A percentile compares a stretch with the other conserved stretches of the same genome.
Conservation (phyloP, 2,329 filamentous ascomycete genomes). For the Penicillium aurantiogriseum region DNA sequence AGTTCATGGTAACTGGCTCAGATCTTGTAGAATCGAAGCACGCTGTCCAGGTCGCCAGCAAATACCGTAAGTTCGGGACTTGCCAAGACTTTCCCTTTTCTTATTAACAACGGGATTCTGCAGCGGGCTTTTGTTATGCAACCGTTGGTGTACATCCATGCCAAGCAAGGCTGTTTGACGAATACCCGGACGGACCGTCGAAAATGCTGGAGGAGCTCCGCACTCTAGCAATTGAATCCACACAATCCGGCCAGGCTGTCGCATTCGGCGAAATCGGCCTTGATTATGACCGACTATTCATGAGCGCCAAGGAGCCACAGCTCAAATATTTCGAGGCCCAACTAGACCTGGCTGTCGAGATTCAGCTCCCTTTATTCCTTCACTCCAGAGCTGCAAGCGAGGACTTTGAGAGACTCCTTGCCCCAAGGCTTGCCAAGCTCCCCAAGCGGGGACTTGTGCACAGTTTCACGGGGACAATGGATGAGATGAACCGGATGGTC, state of each 20-base stretch:
- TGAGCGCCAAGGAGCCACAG: slow-evolving; percentile 76
- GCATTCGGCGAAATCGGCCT: slow-evolving; percentile 95
- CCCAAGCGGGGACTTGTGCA: slow-evolving; percentile 83
- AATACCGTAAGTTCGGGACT: slow-evolving; percentile 62
- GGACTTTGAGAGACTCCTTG: slow-evolving; percentile 76
- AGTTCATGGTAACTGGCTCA: slow-evolving; percentile 91
- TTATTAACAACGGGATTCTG: neutral
- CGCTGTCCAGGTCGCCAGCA: slow-evolving; percentile 69
- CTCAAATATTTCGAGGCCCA: slow-evolving; percentile 82
- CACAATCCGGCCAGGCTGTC: slow-evolving; percentile 59
- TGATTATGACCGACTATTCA: slow-evolving; percentile 88
- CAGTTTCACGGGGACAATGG: slow-evolving; percentile 84
- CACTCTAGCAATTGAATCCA: slow-evolving; percentile 61
- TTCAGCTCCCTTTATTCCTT: slow-evolving; percentile 84
- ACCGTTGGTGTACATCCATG: slow-evolving; percentile 96
- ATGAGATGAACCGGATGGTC: slow-evolving; percentile 79
- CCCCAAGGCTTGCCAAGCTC: slow-evolving; percentile 61
- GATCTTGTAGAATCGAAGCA: slow-evolving; percentile 74
- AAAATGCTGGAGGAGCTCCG: slow-evolving; percentile 59
- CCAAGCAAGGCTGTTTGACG: slow-evolving; percentile 74
- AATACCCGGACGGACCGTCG: slow-evolving; percentile 47
- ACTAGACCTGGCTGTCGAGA: slow-evolving; percentile 70
- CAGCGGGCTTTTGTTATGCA: slow-evolving; percentile 78
- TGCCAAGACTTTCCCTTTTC: neutral
- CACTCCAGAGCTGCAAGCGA: slow-evolving; percentile 84